A percentile compares a stretch with the other conserved stretches of the same genome.
These are phyloP conservation scores for Magnaporthales sp. DNA, from an alignment of 2,329 filamentous ascomycete genomes.

Conservation along the genomic window DNA sequence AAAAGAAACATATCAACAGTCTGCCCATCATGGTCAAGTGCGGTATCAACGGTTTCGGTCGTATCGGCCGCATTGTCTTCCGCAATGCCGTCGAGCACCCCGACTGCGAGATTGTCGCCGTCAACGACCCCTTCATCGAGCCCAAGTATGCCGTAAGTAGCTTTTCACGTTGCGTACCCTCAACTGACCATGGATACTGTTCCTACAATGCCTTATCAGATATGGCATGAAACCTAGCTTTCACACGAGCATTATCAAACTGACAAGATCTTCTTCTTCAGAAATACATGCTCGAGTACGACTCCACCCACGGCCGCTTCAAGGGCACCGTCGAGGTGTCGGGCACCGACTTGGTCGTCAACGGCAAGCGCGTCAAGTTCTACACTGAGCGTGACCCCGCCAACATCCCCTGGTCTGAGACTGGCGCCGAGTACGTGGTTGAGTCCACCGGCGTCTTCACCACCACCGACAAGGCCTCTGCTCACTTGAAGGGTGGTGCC, in stretches of 20 bases:
- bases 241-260: neutral
- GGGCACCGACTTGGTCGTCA: conserved; percentile 68
- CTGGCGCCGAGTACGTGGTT: conserved; percentile 86
- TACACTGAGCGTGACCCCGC: conserved; percentile 87
- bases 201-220: neutral
- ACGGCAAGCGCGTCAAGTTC: conserved; percentile 93
- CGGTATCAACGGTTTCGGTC: conserved; percentile 99
- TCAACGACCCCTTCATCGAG: conserved; percentile 99
- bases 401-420: conserved; percentile 81
- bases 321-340: conserved; percentile 78
- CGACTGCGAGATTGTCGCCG: conserved; percentile 86
- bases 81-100: conserved; percentile 89
- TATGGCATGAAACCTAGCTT: neutral
- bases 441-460: conserved; percentile 99
- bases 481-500: conserved; percentile 91
- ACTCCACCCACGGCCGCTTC: conserved; percentile 94
- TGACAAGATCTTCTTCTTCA: conserved; percentile 25
- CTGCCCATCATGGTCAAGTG: conserved; percentile 56
- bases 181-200: conserved; percentile 4
- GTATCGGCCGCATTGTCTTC: conserved; percentile 98
- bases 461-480: conserved; percentile 90
- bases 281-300: conserved; percentile 99
- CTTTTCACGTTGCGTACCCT: conserved; percentile 6
- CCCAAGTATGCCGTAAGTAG: conserved; percentile 86
- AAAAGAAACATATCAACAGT: conserved; percentile 4